phyloP scores from a whole-genome alignment of 495 filamentous ascomycete species.

The Staphylotrichum tortipilum region DNA sequence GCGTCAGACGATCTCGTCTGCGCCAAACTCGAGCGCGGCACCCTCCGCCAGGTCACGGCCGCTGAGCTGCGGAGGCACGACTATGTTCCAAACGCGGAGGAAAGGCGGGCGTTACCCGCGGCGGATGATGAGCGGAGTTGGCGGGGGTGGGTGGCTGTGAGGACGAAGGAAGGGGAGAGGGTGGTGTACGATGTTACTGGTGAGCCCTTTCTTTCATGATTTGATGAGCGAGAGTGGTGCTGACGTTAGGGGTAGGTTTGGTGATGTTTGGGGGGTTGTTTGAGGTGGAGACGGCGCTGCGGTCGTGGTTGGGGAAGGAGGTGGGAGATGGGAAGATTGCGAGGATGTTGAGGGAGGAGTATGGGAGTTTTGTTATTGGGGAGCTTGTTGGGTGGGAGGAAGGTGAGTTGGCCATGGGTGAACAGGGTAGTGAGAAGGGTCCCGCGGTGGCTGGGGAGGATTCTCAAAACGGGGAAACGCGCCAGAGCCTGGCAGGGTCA shows the following conservation, averaged over 20 bases:
- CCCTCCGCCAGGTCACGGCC: neutral
- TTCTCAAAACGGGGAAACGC: neutral
- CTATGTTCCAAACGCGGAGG: neutral
- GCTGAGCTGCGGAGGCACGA: neutral
- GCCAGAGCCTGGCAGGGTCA: neutral
- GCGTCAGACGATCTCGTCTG: neutral
- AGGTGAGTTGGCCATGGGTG: no score
- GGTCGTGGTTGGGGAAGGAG: slow-evolving; percentile 1
- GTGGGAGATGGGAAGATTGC: neutral
- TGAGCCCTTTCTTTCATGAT: neutral
- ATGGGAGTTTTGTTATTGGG: neutral
- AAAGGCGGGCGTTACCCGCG: neutral
- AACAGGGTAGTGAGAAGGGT: neutral
- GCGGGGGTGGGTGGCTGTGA: neutral
- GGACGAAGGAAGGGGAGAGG: neutral
- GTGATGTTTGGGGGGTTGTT: neutral
- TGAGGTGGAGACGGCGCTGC: neutral
- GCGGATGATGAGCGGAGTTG: neutral
- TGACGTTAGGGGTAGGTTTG: neutral
- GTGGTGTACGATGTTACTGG: slow-evolving; percentile 2
- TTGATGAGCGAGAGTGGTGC: no score
- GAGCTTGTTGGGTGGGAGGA: neutral
- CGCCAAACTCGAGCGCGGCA: neutral
- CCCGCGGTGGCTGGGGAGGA: neutral
- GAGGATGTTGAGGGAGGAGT: neutral